Evolutionary conservation across 2,329 filamentous ascomycete species (phyloP), one percentile per base, ranked within the genome.

Genomic region (Harringtonia aguacate): DNA sequence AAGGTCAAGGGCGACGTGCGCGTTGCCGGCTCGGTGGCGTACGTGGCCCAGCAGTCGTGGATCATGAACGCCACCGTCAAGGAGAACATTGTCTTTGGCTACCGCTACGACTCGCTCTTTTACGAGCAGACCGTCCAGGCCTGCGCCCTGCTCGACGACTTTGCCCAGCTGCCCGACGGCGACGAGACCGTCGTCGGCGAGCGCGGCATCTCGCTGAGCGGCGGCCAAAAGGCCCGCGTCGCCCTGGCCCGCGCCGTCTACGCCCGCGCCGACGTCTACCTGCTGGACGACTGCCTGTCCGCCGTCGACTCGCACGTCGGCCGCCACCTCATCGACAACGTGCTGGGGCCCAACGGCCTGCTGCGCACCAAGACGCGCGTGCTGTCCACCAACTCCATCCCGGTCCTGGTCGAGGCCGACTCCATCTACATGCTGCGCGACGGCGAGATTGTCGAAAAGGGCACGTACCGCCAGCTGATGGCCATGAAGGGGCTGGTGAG

Each of bases 281-380:
- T 98, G 13, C 72, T 98, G 12, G 92, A 98, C 53, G 92, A 98
- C 59, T 85, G 89, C 48, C 72, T 98, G 12, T 97, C 90, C 15
- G 92, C 94, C 1, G 92, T 98, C n/a, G 92, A 98, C 64, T 90
- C 94, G 51, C 92, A 98, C 58, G 92, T 98, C 47, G 92, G 92
- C 40, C 77, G 86, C 50, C 92, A 98, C 64, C 75, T 98, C 46
- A 95, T 95, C 55, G 85, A 97, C 58, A 86, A 92, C 50, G 92
- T 98, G 1, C 77, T 98, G 30, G 92, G 92, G 13, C 73, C 84
- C 5, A 83, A 81, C 49, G 92, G 92, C 52, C 69, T 98, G 8
- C 73, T 98, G 21, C 75, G 71, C 41, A 77, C 82, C 33, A 97
- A 97, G 66, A 95, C 90, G 8, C 81, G 90, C 52, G 85, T 98